A percentile compares a stretch with the other conserved stretches of the same genome.
Conservation (phyloP, 1,284 basidiomycete genomes). For the Heimioporus retisporus region DNA sequence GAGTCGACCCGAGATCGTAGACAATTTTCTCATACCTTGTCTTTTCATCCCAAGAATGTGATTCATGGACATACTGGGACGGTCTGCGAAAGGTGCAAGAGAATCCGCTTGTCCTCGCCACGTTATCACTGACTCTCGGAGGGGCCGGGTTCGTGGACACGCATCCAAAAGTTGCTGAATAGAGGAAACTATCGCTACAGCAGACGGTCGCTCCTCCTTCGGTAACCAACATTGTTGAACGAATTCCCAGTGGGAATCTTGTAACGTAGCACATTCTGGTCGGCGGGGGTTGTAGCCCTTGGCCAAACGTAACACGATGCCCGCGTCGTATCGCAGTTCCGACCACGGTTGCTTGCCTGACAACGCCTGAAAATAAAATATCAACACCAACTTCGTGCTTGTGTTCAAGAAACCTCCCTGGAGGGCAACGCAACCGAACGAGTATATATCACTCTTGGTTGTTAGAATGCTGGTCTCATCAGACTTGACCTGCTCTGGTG, state of each 20-base stretch:
- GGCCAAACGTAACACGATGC: neutral
- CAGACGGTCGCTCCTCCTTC: slow-evolving; percentile 9
- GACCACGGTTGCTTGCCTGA: neutral
- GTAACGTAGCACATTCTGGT: neutral
- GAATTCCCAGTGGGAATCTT: slow-evolving; percentile 21
- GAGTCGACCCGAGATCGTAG: no score
- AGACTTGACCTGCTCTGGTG: neutral
- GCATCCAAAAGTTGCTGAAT: neutral
- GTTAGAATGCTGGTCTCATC: neutral
- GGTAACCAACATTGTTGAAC: slow-evolving; percentile 25
- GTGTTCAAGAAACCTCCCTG: neutral
- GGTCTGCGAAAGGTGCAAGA: no score
- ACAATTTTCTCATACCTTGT: no score
- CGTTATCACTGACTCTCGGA: neutral
- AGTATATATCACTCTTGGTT: slow-evolving; percentile 10
- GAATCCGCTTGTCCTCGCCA: no score
- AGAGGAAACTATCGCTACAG: neutral
- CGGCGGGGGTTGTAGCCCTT: neutral
- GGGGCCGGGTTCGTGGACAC: neutral
- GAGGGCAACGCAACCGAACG: slow-evolving; percentile 12
- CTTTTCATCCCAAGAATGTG: no score
- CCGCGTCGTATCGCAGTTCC: neutral
- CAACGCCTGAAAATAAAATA: neutral
- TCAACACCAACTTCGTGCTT: neutral
- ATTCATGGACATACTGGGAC: no score